phyloP scores from a whole-genome alignment of 495 filamentous ascomycete genomes.

The Bryoglossum gracile region DNA sequence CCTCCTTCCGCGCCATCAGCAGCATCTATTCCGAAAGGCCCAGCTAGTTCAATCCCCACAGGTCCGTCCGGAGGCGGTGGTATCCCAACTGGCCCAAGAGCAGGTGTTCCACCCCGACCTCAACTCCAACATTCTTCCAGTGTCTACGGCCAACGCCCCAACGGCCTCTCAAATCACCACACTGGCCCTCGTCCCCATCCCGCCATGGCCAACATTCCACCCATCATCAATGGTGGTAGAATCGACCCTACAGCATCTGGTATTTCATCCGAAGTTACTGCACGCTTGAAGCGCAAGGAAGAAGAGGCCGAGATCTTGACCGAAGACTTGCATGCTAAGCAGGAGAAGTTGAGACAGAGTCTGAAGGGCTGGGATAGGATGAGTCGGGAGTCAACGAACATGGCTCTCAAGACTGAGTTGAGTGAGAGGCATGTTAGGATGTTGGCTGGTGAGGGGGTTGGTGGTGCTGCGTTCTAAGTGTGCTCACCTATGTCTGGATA shows the following conservation, averaged over 20 bases:
- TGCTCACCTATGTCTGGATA: neutral
- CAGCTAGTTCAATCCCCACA: constrained; percentile 11
- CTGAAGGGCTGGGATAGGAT: constrained; percentile 23
- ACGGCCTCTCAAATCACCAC: neutral
- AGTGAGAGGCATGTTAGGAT: constrained; percentile 23
- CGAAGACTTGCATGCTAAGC: constrained; percentile 17
- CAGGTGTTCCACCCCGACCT: constrained; percentile 20
- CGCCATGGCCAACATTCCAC: constrained; percentile 24
- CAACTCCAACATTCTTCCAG: constrained; percentile 17
- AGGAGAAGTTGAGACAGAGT: constrained; percentile 20
- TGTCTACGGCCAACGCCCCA: constrained; percentile 7
- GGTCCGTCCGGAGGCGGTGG: constrained; percentile 20
- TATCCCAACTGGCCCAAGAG: constrained; percentile 26
- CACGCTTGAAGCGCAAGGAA: constrained; percentile 19
- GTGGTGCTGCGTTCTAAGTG: constrained; percentile 25
- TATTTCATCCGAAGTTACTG: constrained; percentile 13
- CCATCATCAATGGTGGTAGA: constrained; percentile 23
- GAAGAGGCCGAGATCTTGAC: constrained; percentile 23
- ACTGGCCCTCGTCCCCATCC: constrained; percentile 22
- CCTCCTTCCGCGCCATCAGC: constrained; percentile 8
- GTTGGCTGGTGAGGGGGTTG: constrained; percentile 25
- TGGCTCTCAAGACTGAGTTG: constrained; percentile 23
- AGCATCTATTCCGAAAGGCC: too few species aligned
- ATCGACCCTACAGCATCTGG: constrained; percentile 22
- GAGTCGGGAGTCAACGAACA: constrained; percentile 11